Base-by-base conservation (phyloP, 768 basidiomycete genomes). In the Russula earlei region DNA sequence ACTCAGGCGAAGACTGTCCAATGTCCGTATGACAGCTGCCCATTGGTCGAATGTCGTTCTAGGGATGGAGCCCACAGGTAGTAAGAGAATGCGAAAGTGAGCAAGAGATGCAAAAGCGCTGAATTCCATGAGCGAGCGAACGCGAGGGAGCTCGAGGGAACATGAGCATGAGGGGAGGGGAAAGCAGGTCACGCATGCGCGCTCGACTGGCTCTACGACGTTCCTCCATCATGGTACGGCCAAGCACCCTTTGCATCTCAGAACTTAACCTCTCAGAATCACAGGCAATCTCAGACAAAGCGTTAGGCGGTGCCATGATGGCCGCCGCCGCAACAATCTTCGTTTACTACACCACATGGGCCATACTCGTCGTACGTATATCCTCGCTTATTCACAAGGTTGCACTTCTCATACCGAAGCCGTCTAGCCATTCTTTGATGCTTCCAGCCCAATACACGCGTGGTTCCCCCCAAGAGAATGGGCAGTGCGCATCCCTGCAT, bases 261-360 rank as follows among this genome's bases (percentile, higher is more conserved):
- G 17, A 36, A 3, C 4, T 9, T 59, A 36, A 54, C 29, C 11
- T n/a, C 24, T 24, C 40, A 24, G 27, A 7, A 29, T 33, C 29
- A 44, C 56, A 95, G 92, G 84, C 81, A 38, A 68, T 78, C 62
- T 87, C 84, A 62, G 93, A 96, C 71, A 92, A 88, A 74, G 73
- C 76, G 41, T 70, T 92, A 10, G 93, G 93, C 49, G 80, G 84
- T 29, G 63, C 73, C 41, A 90, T 95, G 87, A 80, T 96, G 66
- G 74, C 88, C 60, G 76, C 79, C 59, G 90, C 91, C 33, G 77
- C 80, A 6, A 68, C 82, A 42, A 80, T 88, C 36, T 95, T 95
- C 72, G 72, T 78, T 10, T 97, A 97, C 69, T 98, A 97, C 69
- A 92, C 94, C 1, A 76, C 79, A 25, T 97, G 94, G 94, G 84